phyloP scores from a whole-genome alignment of 306 rosid genomes.

The Hippophae rhamnoides region DNA sequence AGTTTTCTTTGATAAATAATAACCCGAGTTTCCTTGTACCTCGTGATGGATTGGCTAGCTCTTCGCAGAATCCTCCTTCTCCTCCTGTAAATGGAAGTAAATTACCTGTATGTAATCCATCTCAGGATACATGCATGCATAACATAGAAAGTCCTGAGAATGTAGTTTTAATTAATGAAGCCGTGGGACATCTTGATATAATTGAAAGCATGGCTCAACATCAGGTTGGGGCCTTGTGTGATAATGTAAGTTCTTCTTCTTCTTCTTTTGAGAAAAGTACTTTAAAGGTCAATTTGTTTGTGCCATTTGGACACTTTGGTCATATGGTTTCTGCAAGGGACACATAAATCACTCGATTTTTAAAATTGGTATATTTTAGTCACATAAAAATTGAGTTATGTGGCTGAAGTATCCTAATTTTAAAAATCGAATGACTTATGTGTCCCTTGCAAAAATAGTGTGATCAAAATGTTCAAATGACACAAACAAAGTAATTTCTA shows the following conservation, averaged over 20 bases:
- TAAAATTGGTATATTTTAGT: too few species aligned
- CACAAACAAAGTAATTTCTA: too few species aligned
- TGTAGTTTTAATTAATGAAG: slow-evolving; percentile 22
- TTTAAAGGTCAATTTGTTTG: background rate
- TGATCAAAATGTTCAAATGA: too few species aligned
- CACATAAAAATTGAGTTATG: too few species aligned
- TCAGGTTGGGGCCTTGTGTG: slow-evolving; percentile 20
- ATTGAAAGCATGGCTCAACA: slow-evolving; percentile 25
- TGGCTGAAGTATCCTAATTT: too few species aligned
- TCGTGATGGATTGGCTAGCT: slow-evolving; percentile 16
- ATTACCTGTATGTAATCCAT: slow-evolving; percentile 18
- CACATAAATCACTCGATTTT: too few species aligned
- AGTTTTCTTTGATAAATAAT: slow-evolving; percentile 27
- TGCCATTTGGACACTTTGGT: slow-evolving; percentile 7
- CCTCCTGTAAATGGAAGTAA: slow-evolving; percentile 19
- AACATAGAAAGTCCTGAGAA: slow-evolving; percentile 29
- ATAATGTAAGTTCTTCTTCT: slow-evolving; percentile 35
- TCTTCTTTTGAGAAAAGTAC: background rate
- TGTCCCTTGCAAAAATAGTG: too few species aligned
- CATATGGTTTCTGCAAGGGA: background rate
- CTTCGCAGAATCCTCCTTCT: slow-evolving; percentile 23
- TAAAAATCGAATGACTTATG: too few species aligned
- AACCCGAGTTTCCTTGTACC: slow-evolving; percentile 24
- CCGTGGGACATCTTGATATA: slow-evolving; percentile 24
- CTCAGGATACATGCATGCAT: slow-evolving; percentile 28